Evolutionary conservation across 148 eudicot species (phyloP).

Genomic region (Camellia granthamiana): DNA sequence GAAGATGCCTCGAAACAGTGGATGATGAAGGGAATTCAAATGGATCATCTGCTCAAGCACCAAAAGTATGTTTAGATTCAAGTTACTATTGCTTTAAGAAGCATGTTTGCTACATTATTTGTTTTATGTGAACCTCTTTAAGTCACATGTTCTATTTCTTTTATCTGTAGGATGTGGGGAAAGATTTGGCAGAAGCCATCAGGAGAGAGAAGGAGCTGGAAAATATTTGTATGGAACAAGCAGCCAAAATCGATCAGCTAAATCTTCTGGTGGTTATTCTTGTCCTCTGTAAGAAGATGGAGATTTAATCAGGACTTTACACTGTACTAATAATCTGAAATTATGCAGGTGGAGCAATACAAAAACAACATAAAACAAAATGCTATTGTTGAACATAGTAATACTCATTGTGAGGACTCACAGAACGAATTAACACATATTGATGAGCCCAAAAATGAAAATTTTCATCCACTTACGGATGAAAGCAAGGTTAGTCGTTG

Average conservation of each 20-base stretch:
- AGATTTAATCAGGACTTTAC: not conserved
- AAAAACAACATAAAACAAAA: slow-evolving; percentile 29
- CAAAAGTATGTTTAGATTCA: slow-evolving; percentile 18
- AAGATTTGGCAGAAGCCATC: slow-evolving; percentile 34
- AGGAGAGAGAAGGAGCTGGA: slow-evolving; percentile 56
- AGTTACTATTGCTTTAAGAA: not conserved
- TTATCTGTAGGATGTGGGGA: slow-evolving; percentile 39
- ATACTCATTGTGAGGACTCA: slow-evolving; percentile 5
- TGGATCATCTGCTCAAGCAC: slow-evolving; percentile 16
- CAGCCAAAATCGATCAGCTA: slow-evolving; percentile 82
- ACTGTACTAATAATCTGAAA: too few species aligned
- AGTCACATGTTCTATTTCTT: not conserved
- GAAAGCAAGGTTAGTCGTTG: slow-evolving; percentile 51
- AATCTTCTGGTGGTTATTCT: slow-evolving; percentile 47
- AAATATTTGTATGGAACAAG: slow-evolving; percentile 65
- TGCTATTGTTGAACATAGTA: not conserved
- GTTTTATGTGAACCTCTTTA: not conserved
- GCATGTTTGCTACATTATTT: not conserved
- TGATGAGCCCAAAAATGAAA: slow-evolving; percentile 19
- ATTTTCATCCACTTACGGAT: slow-evolving; percentile 9
- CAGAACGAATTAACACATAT: slow-evolving; percentile 15
- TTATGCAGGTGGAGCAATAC: slow-evolving; percentile 63
- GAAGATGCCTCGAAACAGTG: slow-evolving; percentile 26
- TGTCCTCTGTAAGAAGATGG: not conserved
- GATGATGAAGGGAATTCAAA: slow-evolving; percentile 18